Conservation (phyloP, 257 asterid genomes). For the Ocimum tenuiflorum region DNA sequence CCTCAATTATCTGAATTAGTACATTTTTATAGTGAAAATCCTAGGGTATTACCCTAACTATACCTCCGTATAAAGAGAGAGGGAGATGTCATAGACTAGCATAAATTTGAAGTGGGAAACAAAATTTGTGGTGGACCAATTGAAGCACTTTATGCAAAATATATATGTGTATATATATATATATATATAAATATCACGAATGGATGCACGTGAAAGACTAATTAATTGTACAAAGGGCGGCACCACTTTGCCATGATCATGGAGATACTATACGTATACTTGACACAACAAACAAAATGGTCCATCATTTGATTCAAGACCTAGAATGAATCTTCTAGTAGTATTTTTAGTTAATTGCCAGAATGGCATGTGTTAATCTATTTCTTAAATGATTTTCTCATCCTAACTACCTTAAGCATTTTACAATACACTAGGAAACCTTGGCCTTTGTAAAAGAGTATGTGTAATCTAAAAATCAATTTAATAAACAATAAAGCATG, state of each 20-base stretch:
- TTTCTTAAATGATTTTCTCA: too few relatives aligned
- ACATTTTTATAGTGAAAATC: constrained; percentile 1
- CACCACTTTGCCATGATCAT: constrained; percentile 18
- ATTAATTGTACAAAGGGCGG: background rate
- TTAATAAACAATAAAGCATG: too few relatives aligned
- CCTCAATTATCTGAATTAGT: too few relatives aligned
- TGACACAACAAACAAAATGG: background rate
- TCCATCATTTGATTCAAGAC: background rate
- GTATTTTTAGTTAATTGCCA: background rate
- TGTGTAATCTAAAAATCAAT: too few relatives aligned
- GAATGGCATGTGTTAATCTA: too few relatives aligned
- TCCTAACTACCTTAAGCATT: too few relatives aligned
- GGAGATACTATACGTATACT: constrained; percentile 14
- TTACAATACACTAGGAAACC: too few relatives aligned
- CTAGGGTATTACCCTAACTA: background rate
- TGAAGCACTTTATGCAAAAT: constrained; percentile 4
- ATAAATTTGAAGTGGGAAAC: constrained; percentile 2
- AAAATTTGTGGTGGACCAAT: constrained; percentile 12
- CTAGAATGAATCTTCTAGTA: background rate
- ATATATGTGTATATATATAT: too few relatives aligned
- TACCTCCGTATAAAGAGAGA: background rate
- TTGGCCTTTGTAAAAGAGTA: too few relatives aligned
- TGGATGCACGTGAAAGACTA: constrained; percentile 14
- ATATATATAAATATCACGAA: background rate
- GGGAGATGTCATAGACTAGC: background rate